Percentiles rank a stretch among this genome's conserved stretches.
Conservation (phyloP, 164 flowering plant genomes). For the Annona squamosa region DNA sequence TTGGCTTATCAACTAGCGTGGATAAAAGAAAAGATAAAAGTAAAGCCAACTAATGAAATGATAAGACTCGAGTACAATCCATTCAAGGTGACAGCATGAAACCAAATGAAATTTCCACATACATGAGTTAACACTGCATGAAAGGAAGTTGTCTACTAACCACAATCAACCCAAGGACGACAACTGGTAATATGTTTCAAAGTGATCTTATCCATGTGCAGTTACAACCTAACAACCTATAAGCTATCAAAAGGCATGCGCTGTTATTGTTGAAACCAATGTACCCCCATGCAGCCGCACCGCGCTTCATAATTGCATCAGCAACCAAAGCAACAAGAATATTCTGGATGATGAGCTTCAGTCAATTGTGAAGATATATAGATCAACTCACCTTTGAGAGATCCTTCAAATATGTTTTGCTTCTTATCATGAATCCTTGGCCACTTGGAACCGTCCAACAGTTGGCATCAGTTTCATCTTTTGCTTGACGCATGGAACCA, state of each 20-base stretch:
- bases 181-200: not conserved
- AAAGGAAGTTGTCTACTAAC: not conserved
- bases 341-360: not conserved
- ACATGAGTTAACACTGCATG: not conserved
- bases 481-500: constrained; percentile 57
- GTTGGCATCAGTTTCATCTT: constrained; percentile 53
- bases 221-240: not conserved
- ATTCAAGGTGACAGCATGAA: not conserved
- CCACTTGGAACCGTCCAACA: constrained; percentile 90
- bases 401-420: constrained; percentile 80
- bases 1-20: not conserved
- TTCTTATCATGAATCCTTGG: constrained; percentile 75
- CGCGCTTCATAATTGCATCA: not conserved
- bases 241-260: not conserved
- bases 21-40: no score
- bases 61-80: no score
- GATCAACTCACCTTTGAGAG: constrained; percentile 52
- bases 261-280: not conserved
- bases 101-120: not conserved
- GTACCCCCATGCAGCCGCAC: not conserved
- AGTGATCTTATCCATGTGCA: not conserved
- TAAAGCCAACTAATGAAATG: no score
- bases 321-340: not conserved
- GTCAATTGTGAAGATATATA: not conserved
- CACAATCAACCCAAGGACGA: not conserved